Evolutionary conservation across 306 rosid genomes (phyloP).

Genomic region (Fagus crenata): DNA sequence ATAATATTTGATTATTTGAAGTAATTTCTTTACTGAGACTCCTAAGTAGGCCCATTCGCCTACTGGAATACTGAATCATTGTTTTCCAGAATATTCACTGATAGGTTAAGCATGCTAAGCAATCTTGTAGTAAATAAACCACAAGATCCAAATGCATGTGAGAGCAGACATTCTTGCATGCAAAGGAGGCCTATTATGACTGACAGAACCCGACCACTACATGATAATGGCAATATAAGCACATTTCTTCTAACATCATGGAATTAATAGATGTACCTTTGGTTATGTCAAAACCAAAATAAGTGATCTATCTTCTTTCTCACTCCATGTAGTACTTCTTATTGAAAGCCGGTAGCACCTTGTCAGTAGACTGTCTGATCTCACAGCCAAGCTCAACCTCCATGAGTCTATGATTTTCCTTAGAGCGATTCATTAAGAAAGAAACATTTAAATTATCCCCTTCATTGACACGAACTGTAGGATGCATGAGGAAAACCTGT

Average conservation of each 20-base stretch:
- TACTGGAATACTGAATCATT: background rate
- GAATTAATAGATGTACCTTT: constrained; percentile 34
- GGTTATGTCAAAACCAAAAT: constrained; percentile 24
- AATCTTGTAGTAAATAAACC: background rate
- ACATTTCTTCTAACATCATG: constrained; percentile 12
- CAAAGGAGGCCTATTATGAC: constrained; percentile 8
- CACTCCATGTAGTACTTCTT: constrained; percentile 82
- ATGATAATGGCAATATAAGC: background rate
- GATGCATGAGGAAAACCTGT: constrained; percentile 82
- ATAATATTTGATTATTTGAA: background rate
- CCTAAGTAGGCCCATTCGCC: background rate
- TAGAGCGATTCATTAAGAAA: constrained; percentile 80
- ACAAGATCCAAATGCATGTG: background rate
- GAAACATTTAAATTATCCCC: constrained; percentile 68
- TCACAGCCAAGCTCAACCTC: constrained; percentile 86
- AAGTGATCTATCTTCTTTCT: constrained; percentile 31
- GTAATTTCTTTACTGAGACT: background rate
- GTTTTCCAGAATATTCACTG: background rate
- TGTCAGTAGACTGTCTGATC: constrained; percentile 56
- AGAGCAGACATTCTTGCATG: background rate
- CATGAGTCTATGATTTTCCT: constrained; percentile 93
- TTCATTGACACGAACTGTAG: constrained; percentile 53
- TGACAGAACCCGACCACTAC: constrained; percentile 1
- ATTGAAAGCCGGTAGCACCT: constrained; percentile 50
- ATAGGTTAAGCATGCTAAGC: background rate